Evolutionary conservation across 352 stramenopile species (phyloP).

Genomic region (Pythium sp.): DNA sequence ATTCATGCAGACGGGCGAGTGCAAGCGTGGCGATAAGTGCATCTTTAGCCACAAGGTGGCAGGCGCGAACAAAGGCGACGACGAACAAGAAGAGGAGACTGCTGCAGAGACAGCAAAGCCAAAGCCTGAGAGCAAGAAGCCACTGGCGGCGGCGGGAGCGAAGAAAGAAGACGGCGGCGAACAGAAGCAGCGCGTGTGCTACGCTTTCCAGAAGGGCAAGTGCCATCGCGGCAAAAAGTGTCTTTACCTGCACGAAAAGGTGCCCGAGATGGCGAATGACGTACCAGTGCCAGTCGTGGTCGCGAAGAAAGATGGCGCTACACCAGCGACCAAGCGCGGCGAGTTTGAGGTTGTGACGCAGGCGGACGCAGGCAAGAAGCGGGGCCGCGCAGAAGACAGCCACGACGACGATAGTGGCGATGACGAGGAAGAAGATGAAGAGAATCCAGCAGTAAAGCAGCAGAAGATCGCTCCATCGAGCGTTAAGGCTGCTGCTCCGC

Average conservation of each 20-base stretch:
- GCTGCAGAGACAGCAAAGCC: constrained; percentile 6
- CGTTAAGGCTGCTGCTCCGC: neutral
- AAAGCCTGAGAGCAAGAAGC: constrained; percentile 4
- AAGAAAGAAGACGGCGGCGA: constrained; percentile 4
- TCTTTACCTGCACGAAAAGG: constrained; percentile 56
- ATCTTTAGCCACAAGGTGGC: constrained; percentile 58
- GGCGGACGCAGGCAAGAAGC: constrained; percentile 25
- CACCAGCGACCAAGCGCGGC: constrained; percentile 16
- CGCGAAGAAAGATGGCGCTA: constrained; percentile 2
- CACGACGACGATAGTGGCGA: constrained; percentile 20
- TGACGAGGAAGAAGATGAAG: constrained; percentile 22
- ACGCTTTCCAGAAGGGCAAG: constrained; percentile 70
- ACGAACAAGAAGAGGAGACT: constrained; percentile 9
- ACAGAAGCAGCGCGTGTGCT: constrained; percentile 59
- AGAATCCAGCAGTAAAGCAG: constrained; percentile 11
- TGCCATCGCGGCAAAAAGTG: constrained; percentile 75
- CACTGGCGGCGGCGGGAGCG: neutral
- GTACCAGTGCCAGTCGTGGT: constrained; percentile 14
- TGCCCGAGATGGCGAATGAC: constrained; percentile 25
- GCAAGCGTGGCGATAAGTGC: constrained; percentile 68
- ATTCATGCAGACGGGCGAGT: constrained; percentile 67
- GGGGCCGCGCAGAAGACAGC: constrained; percentile 26
- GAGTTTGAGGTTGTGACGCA: constrained; percentile 39
- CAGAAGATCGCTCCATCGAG: neutral
- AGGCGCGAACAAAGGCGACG: neutral